Conservation (phyloP, 495 filamentous ascomycete genomes). For the Neurospora sp. region DNA sequence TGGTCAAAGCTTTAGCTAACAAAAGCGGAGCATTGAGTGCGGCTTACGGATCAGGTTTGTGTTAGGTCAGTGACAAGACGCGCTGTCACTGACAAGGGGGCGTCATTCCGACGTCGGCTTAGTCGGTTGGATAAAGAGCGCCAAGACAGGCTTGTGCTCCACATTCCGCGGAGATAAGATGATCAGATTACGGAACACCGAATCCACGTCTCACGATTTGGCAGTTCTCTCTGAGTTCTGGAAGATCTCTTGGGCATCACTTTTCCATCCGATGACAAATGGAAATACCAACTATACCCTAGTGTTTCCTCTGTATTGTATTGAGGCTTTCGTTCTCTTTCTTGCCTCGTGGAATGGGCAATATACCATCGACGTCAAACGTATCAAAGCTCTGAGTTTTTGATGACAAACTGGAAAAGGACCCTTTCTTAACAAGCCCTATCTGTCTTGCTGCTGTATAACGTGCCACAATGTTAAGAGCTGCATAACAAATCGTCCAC, state of each 20-base stretch:
- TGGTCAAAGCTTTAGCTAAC: conserved; percentile 16
- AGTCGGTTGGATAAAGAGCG: background rate
- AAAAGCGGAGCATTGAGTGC: background rate
- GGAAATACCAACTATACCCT: too few species aligned
- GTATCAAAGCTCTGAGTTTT: background rate
- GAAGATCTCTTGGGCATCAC: background rate
- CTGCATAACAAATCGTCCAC: background rate
- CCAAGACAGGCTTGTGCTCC: background rate
- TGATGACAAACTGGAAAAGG: background rate
- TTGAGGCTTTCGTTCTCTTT: background rate
- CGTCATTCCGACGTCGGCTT: conserved; percentile 25
- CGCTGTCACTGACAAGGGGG: background rate
- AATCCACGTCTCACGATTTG: background rate
- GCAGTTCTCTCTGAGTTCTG: background rate
- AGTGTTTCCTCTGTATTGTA: too few species aligned
- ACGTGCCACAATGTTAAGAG: background rate
- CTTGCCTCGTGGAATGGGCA: background rate
- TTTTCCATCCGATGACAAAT: background rate
- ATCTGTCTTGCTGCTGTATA: background rate
- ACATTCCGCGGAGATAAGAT: conserved; percentile 27
- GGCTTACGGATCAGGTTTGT: background rate
- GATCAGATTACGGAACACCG: conserved; percentile 22
- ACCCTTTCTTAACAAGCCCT: background rate
- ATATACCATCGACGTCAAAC: too few species aligned
- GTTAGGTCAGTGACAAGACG: conserved; percentile 5